Percentiles rank a stretch among this genome's conserved stretches.
These are phyloP conservation scores for Beauveria varroae DNA, from an alignment of 2,329 filamentous ascomycete species.

Conservation along the genomic window DNA sequence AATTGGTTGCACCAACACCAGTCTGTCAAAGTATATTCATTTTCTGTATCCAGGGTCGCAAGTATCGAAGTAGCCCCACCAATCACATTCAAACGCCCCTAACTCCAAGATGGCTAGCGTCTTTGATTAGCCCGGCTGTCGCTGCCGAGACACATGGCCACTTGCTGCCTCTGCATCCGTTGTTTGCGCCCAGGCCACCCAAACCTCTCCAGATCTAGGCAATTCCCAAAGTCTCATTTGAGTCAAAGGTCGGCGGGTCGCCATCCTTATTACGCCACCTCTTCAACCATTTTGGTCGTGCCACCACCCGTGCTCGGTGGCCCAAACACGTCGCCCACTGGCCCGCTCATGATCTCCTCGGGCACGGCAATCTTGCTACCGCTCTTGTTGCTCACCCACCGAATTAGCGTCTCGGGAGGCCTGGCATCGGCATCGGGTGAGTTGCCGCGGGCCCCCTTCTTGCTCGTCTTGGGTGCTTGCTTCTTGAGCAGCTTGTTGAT, in stretches of 20 bases:
- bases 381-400: slow-evolving; percentile 62
- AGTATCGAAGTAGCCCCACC: background rate
- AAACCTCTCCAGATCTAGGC: background rate
- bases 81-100: background rate
- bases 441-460: slow-evolving; percentile 44
- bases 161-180: background rate
- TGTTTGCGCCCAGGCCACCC: background rate
- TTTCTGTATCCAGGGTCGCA: background rate
- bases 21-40: background rate
- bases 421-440: slow-evolving; percentile 40
- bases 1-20: background rate
- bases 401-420: slow-evolving; percentile 54
- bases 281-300: slow-evolving; percentile 46
- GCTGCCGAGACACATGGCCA: background rate
- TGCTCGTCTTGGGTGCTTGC: slow-evolving; percentile 68
- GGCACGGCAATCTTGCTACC: slow-evolving; percentile 59
- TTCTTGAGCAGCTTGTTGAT: slow-evolving; percentile 87
- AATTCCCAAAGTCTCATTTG: too few relatives aligned
- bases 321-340: slow-evolving; percentile 52
- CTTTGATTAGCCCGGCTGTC: background rate
- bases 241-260: too few relatives aligned
- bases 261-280: slow-evolving; percentile 34
- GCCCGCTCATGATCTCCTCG: slow-evolving; percentile 57
- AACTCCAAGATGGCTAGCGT: background rate
- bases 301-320: slow-evolving; percentile 18